phyloP scores from a whole-genome alignment of 2,329 filamentous ascomycete species.

The Trichoderma pleuroti region DNA sequence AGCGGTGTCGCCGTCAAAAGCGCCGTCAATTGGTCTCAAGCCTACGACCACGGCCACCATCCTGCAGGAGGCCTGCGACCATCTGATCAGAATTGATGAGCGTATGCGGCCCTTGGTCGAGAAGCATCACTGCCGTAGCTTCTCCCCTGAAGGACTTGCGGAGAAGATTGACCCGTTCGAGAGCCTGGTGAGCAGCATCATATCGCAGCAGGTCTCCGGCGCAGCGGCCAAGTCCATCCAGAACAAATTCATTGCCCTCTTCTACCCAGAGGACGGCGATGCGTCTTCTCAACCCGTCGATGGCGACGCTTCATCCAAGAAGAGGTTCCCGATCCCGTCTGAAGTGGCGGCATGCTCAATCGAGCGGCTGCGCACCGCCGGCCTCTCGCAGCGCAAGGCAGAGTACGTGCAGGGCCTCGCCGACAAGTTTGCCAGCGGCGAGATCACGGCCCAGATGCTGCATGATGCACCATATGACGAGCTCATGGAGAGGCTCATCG shows the following conservation, averaged over 20 bases:
- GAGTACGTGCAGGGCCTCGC: constrained; percentile 90
- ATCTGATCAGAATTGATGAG: constrained; percentile 70
- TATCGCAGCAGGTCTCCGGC: constrained; percentile 93
- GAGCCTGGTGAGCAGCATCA: constrained; percentile 79
- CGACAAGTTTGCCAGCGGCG: constrained; percentile 71
- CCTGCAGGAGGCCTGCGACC: constrained; percentile 69
- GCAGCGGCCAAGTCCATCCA: constrained; percentile 89
- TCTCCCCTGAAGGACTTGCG: constrained; percentile 75
- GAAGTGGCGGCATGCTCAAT: constrained; percentile 65
- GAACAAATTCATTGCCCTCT: constrained; percentile 74
- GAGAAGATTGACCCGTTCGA: constrained; percentile 88
- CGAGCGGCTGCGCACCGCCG: constrained; percentile 71
- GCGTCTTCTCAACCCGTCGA: background rate
- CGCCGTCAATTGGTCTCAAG: constrained; percentile 14
- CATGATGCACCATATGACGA: constrained; percentile 80
- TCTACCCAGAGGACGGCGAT: constrained; percentile 40
- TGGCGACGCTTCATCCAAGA: constrained; percentile 22
- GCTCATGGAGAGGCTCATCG: constrained; percentile 74
- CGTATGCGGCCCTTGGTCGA: constrained; percentile 70
- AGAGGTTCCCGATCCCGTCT: constrained; percentile 69
- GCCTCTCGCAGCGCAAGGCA: constrained; percentile 89
- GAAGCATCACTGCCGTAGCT: constrained; percentile 71
- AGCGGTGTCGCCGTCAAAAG: constrained; percentile 46
- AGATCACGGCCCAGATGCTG: constrained; percentile 72
- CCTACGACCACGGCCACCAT: constrained; percentile 65